Percentiles rank a stretch among this genome's conserved stretches.
These are phyloP conservation scores for Brassica napus DNA, from an alignment of 345 rosid genomes.

Conservation along the genomic window Da-Ae NC_063439.1:18897001-18897500, in stretches of 20 bases:
- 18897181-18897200: conserved; percentile 96
- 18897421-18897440: conserved; percentile 94
- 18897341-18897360: conserved; percentile 37
- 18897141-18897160: background rate
- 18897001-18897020: background rate
- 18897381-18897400: conserved; percentile 86
- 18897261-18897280: conserved; percentile 77
- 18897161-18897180: background rate
- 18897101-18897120: conserved; percentile 3
- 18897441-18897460: conserved; percentile 94
- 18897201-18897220: conserved; percentile 93
- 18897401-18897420: conserved; percentile 80
- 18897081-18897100: background rate
- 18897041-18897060: background rate
- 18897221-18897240: conserved; percentile 71
- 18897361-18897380: conserved; percentile 80
- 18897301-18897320: background rate
- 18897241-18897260: conserved; percentile 96
- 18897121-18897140: background rate
- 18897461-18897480: conserved; percentile 85
- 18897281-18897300: background rate
- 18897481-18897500: background rate
- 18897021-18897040: background rate
- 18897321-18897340: background rate
- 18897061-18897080: conserved; percentile 23